Percentiles rank a stretch among this genome's conserved stretches.
Conservation (phyloP, 2,329 filamentous ascomycete species). For the Coniochaeta sp. region DNA sequence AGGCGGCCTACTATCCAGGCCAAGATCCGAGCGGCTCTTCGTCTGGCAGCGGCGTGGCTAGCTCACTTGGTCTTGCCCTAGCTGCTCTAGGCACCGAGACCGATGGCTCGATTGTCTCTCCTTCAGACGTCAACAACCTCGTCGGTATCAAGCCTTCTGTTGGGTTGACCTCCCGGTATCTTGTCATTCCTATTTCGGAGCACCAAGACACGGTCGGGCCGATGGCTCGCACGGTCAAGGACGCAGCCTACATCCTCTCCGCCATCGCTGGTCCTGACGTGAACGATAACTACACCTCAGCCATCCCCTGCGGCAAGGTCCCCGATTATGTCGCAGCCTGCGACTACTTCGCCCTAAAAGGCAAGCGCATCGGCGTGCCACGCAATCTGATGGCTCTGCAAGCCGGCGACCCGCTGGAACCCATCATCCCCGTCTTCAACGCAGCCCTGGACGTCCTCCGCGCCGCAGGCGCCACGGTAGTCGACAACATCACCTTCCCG, state of each 20-base stretch:
- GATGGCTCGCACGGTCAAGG: conserved; percentile 56
- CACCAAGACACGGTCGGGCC: conserved; percentile 61
- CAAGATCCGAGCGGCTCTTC: conserved; percentile 56
- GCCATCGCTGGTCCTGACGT: conserved; percentile 55
- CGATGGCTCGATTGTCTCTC: conserved; percentile 54
- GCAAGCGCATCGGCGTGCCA: conserved; percentile 57
- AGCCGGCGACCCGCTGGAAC: conserved; percentile 3
- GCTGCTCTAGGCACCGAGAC: conserved; percentile 58
- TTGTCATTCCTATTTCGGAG: conserved; percentile 58
- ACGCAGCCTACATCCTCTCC: conserved; percentile 55
- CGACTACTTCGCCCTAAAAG: conserved; percentile 40
- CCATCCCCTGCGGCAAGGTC: conserved; percentile 44
- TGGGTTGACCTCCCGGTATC: conserved; percentile 52
- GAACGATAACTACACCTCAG: conserved; percentile 56
- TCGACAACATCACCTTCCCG: conserved; percentile 41
- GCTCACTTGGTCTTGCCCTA: conserved; percentile 51
- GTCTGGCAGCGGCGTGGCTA: conserved; percentile 52
- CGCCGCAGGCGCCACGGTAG: conserved; percentile 48
- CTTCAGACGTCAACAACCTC: conserved; percentile 45
- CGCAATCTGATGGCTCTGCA: conserved; percentile 42
- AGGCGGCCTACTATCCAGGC: conserved; percentile 50
- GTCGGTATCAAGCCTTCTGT: conserved; percentile 64
- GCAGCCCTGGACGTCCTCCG: conserved; percentile 42
- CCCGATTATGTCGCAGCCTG: conserved; percentile 57
- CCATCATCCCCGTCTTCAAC: conserved; percentile 43